Evolutionary conservation across 345 rosid genomes (phyloP), one percentile per base, ranked within the genome.

Genomic region (Citrus mangshanensis): DNA sequence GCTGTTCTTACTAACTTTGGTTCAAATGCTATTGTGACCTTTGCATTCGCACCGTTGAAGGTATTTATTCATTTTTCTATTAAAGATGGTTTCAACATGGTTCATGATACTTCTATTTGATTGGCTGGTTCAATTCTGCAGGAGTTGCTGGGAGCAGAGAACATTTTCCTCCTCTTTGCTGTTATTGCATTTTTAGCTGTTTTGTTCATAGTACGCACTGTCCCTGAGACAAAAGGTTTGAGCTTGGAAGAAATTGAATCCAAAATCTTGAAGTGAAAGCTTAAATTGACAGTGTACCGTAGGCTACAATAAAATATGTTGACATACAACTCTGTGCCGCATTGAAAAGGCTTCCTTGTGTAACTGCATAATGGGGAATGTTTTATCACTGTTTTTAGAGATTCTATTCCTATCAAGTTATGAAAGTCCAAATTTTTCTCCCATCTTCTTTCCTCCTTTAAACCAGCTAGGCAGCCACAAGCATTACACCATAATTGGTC

Each of bases 141-240:
- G 99, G 97, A 92, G 81, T 74, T 86, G 37, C 89, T 95, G 12
- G 99, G 99, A 81, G 96, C 93, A 16, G 97, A 85, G 32, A 95
- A 92, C 65, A 91, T 95, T 37, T 95, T 95, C 90, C 95, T 95
- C 66, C 88, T 95, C 69, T 93, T 95, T 54, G 97, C 93, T 56
- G 97, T 82, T 10, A 88, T 95, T 77, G 98, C 97, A 19, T 68
- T 95, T 84, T 66, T 89, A 59, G 85, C 98, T 2, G 84, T 95
- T 67, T 27, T 88, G 82, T 95, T 93, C 74, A 84, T 88, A 12
- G 77, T 88, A 27, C 60, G 85, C 55, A 16, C 78, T 42, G 97
- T 95, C 81, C 99, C 99, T 25, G 99, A 95, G 90, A 93, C 99
- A 54, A 95, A 95, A 88, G 97, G 99, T 61, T 82, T 95, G 86